These are phyloP conservation scores for Amphibolis antarctica DNA, from an alignment of 106 monocot species.

Conservation along the genomic window DNA sequence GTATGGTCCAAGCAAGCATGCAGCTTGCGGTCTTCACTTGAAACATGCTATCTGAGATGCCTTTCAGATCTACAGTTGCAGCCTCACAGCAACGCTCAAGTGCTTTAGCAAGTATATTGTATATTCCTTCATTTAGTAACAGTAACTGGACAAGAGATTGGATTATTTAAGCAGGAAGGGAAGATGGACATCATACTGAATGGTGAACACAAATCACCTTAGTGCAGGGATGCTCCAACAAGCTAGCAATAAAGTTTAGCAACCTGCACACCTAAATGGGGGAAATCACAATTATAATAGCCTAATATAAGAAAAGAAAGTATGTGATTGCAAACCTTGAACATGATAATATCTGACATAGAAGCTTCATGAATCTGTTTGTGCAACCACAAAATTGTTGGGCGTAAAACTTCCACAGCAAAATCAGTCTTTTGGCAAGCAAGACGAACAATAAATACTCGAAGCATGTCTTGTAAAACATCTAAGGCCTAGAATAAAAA, in stretches of 20 bases:
- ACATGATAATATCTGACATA: constrained; percentile 45
- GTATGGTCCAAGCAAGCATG: constrained; percentile 41
- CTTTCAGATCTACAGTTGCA: constrained; percentile 26
- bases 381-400: constrained; percentile 61
- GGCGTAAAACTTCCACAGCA: constrained; percentile 61
- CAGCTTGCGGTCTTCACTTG: constrained; percentile 17
- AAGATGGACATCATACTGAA: not conserved
- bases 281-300: not conserved
- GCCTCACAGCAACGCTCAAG: constrained; percentile 33
- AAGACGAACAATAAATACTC: constrained; percentile 73
- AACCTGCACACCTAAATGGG: constrained; percentile 62
- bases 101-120: constrained; percentile 29
- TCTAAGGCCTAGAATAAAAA: constrained; percentile 45
- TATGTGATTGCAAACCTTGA: constrained; percentile 36
- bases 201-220: too few species aligned
- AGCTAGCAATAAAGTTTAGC: constrained; percentile 63
- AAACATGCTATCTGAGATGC: constrained; percentile 20
- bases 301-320: constrained; percentile 1
- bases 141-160: constrained; percentile 30
- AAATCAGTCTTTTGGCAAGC: constrained; percentile 58
- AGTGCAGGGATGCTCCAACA: constrained; percentile 66
- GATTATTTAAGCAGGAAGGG: not conserved
- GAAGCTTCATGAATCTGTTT: constrained; percentile 30
- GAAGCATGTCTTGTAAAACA: constrained; percentile 87
- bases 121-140: constrained; percentile 39